These are phyloP conservation scores for Trypanosoma melophagium DNA, from an alignment of 208 protist genomes.

Conservation along the genomic window DNA sequence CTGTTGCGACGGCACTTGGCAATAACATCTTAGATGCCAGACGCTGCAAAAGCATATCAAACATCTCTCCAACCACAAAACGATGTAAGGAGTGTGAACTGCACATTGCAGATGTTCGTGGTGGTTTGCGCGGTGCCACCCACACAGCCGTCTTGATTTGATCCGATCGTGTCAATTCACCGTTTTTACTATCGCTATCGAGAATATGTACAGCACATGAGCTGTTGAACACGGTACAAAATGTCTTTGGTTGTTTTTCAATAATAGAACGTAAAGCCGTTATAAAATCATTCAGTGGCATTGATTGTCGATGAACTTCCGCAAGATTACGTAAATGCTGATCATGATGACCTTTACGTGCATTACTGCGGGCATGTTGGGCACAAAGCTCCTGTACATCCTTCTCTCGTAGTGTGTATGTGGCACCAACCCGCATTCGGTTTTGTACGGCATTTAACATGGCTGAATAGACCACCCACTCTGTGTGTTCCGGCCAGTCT, in stretches of 20 bases:
- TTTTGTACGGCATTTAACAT: slow-evolving; percentile 34
- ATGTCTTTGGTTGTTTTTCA: slow-evolving; percentile 31
- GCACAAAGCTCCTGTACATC: slow-evolving; percentile 29
- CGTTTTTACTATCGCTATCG: neutral
- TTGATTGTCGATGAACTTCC: slow-evolving; percentile 27
- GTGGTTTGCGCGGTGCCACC: slow-evolving; percentile 26
- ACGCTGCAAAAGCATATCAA: slow-evolving; percentile 27
- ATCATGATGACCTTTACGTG: neutral
- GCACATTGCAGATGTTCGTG: slow-evolving; percentile 6
- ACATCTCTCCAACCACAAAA: slow-evolving; percentile 6
- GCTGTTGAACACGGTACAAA: slow-evolving; percentile 30
- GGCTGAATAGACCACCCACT: slow-evolving; percentile 34
- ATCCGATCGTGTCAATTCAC: neutral
- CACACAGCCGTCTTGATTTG: slow-evolving; percentile 17
- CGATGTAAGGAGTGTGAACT: slow-evolving; percentile 6
- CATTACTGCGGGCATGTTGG: neutral
- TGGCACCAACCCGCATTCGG: slow-evolving; percentile 9
- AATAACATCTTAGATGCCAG: neutral
- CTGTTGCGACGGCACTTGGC: slow-evolving; percentile 3
- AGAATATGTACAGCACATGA: slow-evolving; percentile 27
- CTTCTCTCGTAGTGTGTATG: slow-evolving; percentile 19
- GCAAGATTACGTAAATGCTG: neutral
- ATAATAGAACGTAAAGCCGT: slow-evolving; percentile 22
- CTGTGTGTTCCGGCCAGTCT: slow-evolving; percentile 29
- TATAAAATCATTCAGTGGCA: slow-evolving; percentile 28